These are phyloP conservation scores for Sporisorium graminicola DNA, from an alignment of 1,284 basidiomycete genomes.

Conservation along the genomic window DNA sequence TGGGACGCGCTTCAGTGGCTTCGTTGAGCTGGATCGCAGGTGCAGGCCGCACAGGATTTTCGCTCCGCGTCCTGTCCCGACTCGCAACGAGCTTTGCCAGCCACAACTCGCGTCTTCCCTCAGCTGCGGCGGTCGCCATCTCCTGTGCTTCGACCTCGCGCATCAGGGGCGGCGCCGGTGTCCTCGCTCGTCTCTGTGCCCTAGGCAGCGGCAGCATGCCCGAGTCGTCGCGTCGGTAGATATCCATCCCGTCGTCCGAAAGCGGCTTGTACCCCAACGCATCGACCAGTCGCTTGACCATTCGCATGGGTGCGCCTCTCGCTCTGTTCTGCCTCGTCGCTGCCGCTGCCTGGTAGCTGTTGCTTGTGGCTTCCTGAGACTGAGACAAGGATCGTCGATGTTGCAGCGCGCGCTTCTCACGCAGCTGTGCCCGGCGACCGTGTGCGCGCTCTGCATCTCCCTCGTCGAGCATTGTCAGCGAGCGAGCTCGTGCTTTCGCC, in stretches of 20 bases:
- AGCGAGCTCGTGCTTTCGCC: conserved; percentile 16
- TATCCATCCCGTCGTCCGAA: conserved; percentile 17
- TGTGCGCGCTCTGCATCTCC: conserved; percentile 27
- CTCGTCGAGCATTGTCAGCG: conserved; percentile 29
- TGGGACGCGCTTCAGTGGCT: conserved; percentile 1
- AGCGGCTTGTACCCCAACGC: conserved; percentile 31
- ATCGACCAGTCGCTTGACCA: conserved; percentile 14
- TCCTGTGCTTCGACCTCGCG: conserved; percentile 17
- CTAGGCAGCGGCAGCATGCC: not conserved
- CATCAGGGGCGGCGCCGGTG: conserved; percentile 22
- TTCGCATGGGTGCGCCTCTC: conserved; percentile 3
- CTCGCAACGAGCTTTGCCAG: conserved; percentile 31
- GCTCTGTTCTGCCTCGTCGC: conserved; percentile 1
- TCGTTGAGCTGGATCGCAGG: conserved; percentile 7
- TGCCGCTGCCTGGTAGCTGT: not conserved
- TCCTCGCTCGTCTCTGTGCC: conserved; percentile 1
- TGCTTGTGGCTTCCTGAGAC: conserved; percentile 9
- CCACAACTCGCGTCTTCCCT: conserved; percentile 38
- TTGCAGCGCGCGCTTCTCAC: conserved; percentile 25
- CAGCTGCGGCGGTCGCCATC: conserved; percentile 27
- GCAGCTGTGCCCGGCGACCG: not conserved
- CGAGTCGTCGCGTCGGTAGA: conserved; percentile 5
- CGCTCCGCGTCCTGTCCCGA: conserved; percentile 4
- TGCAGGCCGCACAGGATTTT: not conserved
- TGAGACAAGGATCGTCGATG: conserved; percentile 17